Conservation (phyloP, 805 yeast genomes). For the Starmerella kuoi region DNA sequence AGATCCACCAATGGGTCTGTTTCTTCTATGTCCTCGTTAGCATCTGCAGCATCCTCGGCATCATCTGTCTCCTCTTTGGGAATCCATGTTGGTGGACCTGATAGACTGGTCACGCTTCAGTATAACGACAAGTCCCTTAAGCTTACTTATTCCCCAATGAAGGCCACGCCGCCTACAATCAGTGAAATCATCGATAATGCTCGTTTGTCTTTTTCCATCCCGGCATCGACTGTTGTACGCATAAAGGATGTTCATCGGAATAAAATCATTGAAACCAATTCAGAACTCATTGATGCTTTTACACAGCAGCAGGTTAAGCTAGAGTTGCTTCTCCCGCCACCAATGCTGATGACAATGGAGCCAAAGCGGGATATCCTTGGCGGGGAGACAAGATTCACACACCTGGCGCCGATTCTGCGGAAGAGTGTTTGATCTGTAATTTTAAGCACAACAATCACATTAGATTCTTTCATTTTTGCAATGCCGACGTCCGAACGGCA, state of each 20-base stretch:
- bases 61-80: not conserved
- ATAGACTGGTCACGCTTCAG: slow-evolving; percentile 27
- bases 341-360: slow-evolving; percentile 18
- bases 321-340: slow-evolving; percentile 31
- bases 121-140: slow-evolving; percentile 34
- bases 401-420: slow-evolving; percentile 19
- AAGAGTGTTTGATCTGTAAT: not conserved
- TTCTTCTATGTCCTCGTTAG: not conserved
- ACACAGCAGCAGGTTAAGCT: slow-evolving; percentile 32
- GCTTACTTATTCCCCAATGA: slow-evolving; percentile 50
- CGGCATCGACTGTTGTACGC: slow-evolving; percentile 29
- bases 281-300: slow-evolving; percentile 39
- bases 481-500: no score
- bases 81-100: slow-evolving; percentile 9
- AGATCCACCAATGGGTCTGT: not conserved
- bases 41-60: not conserved
- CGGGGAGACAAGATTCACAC: slow-evolving; percentile 8
- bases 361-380: not conserved
- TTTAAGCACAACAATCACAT: not conserved
- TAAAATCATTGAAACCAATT: slow-evolving; percentile 33
- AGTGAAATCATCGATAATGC: slow-evolving; percentile 71
- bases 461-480: not conserved
- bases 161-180: slow-evolving; percentile 70
- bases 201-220: slow-evolving; percentile 54
- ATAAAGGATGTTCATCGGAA: slow-evolving; percentile 28